Evolutionary conservation across 2,329 filamentous ascomycete genomes (phyloP), one percentile per base, ranked within the genome.

Genomic region (Gaeumannomyces tritici): DNA sequence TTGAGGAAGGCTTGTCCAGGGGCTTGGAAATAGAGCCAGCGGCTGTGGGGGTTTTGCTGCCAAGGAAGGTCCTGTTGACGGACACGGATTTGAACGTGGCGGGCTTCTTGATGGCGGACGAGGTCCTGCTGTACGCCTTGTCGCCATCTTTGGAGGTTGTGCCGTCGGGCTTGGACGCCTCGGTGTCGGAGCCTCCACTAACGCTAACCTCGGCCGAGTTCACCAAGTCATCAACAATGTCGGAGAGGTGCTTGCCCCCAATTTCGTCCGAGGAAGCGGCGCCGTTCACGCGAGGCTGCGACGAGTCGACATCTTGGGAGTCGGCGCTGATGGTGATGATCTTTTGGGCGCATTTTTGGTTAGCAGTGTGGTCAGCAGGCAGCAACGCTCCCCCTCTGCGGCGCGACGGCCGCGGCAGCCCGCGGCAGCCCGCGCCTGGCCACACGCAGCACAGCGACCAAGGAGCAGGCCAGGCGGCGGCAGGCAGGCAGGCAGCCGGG

Each of bases 61-160:
- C 85, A 47, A 95, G 80, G 71, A 93, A 96, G 56, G 85, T 91
- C 75, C 90, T 92, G 67, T 93, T 93, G 67, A 93, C 89, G 6
- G 89, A 93, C 59, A 95, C 89, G 24, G 90, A 85, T 75, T 95
- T 96, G 80, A 96, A 95, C 15, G 86, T 88, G 24, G 87, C 77
- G 26, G 87, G 86, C 74, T 91, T 93, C 80, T 90, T 92, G 65
- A 86, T 79, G 4, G 86, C 70, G 65, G 87, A 81, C 66, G 80
- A 77, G 11, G 79, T 79, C 63, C 84, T 85, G 64, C 76, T 76
- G 71, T 90, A 84, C 59, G 80, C 79, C 68, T 82, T 85, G 63
- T 83, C 80, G 63, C 79, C 83, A 71, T 83, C 81, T 65, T 83
- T 82, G 64, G 74, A 74, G 71, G 83, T 83, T 63, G 79, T 73